A percentile compares a stretch with the other conserved stretches of the same genome.
phyloP scores from a whole-genome alignment of 441 rosid species.

The Syzygium syzygioides region DNA sequence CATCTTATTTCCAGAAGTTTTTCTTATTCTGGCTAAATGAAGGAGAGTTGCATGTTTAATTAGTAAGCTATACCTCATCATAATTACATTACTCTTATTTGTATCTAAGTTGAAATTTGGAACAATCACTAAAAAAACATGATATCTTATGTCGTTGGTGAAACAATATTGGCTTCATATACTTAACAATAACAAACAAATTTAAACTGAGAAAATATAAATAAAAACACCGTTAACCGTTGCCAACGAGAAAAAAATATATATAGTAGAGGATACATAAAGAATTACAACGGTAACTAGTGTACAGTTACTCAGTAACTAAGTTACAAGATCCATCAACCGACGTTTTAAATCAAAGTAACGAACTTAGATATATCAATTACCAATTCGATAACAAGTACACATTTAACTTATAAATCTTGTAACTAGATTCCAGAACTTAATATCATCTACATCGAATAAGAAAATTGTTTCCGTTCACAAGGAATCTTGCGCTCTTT shows the following conservation, averaged over 20 bases:
- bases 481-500: not conserved
- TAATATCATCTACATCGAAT: not conserved
- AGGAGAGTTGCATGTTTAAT: not conserved
- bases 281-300: not conserved
- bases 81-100: not conserved
- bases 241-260: not conserved
- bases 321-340: not conserved
- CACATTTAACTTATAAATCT: not conserved
- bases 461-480: not conserved
- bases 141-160: not conserved
- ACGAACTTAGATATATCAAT: not conserved
- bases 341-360: not conserved
- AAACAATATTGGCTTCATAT: not conserved
- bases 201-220: not conserved
- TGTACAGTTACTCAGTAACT: not conserved
- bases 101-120: not conserved
- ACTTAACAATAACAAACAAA: not conserved
- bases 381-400: not conserved
- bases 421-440: not conserved
- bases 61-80: not conserved
- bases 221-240: fast-evolving
- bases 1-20: not conserved
- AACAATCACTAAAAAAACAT: not conserved
- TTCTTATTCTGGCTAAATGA: not conserved
- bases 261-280: not conserved